Conservation (phyloP, 2,329 filamentous ascomycete species). For the Cladosporium velox region DNA sequence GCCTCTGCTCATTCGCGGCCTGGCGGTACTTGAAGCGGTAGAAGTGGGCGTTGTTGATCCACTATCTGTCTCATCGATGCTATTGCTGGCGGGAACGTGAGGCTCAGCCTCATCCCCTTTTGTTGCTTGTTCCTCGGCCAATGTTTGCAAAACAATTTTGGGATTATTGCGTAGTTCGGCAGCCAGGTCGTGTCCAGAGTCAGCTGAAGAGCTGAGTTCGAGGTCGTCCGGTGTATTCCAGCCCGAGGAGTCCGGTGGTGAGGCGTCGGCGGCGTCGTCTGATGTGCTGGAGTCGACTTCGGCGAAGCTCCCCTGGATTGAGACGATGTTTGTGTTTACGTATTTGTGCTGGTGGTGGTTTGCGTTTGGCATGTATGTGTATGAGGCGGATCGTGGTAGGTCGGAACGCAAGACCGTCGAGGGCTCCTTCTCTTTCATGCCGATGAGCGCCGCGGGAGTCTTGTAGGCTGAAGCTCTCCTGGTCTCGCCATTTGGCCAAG, state of each 20-base stretch:
- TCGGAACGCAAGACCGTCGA: slow-evolving; percentile 22
- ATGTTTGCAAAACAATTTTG: slow-evolving; percentile 26
- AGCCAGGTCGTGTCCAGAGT: slow-evolving; percentile 36
- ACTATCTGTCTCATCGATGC: background rate
- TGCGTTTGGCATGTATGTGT: slow-evolving; percentile 54
- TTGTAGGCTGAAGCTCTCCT: slow-evolving; percentile 18
- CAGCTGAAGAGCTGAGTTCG: slow-evolving; percentile 32
- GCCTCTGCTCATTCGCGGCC: slow-evolving; percentile 11
- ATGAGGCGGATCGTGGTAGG: slow-evolving; percentile 59
- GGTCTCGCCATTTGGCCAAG: slow-evolving; percentile 14
- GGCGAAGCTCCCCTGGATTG: slow-evolving; percentile 53
- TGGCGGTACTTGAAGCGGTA: slow-evolving; percentile 6
- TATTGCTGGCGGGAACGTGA: background rate
- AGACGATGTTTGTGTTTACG: slow-evolving; percentile 33
- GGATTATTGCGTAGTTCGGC: slow-evolving; percentile 38
- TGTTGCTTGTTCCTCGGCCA: slow-evolving; percentile 20
- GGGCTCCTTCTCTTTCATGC: slow-evolving; percentile 21
- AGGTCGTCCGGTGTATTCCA: slow-evolving; percentile 45
- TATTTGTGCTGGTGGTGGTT: slow-evolving; percentile 33
- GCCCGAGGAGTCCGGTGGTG: slow-evolving; percentile 45
- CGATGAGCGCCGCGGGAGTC: slow-evolving; percentile 15
- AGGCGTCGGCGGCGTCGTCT: slow-evolving; percentile 39
- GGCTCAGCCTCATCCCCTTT: slow-evolving; percentile 6
- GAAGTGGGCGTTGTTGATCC: background rate
- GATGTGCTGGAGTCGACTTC: slow-evolving; percentile 46